Conservation (phyloP, 1,284 basidiomycete species). For the Peniophora sp. region DNA sequence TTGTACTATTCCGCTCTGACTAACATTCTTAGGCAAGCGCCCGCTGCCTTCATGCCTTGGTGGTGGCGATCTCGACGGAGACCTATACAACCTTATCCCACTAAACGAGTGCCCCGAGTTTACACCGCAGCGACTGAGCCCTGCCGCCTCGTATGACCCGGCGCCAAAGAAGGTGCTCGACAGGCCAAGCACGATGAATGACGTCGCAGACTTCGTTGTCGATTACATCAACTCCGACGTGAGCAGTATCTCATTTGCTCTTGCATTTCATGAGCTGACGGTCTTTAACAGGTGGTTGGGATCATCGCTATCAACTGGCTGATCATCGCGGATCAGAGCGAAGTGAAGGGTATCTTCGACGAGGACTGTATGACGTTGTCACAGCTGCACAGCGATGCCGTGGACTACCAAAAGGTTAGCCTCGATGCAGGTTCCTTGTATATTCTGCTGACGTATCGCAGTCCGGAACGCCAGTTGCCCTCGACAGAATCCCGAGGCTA, state of each 20-base stretch:
- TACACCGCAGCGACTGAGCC: neutral
- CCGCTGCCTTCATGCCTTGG: conserved; percentile 55
- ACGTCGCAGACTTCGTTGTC: conserved; percentile 67
- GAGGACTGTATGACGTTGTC: conserved; percentile 55
- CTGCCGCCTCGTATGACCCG: conserved; percentile 25
- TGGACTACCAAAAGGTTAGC: conserved; percentile 47
- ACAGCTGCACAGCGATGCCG: conserved; percentile 60
- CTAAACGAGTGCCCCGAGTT: conserved; percentile 18
- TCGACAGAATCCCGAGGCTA: conserved; percentile 38
- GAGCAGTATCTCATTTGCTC: conserved; percentile 1
- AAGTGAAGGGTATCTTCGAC: conserved; percentile 18
- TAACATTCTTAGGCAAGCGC: conserved; percentile 32
- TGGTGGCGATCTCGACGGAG: conserved; percentile 60
- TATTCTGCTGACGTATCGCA: neutral
- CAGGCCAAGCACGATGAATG: conserved; percentile 53
- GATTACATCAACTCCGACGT: conserved; percentile 34
- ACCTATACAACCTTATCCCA: conserved; percentile 28
- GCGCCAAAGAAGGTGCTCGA: conserved; percentile 39
- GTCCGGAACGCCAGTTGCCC: conserved; percentile 44
- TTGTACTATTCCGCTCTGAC: neutral
- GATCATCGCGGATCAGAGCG: conserved; percentile 60
- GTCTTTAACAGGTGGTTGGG: conserved; percentile 41
- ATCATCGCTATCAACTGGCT: conserved; percentile 55
- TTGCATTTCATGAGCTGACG: conserved; percentile 11
- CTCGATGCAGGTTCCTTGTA: neutral